These are phyloP conservation scores for Dendrobium officinale DNA, from an alignment of 106 monocot genomes.

Conservation along the genomic window DNA sequence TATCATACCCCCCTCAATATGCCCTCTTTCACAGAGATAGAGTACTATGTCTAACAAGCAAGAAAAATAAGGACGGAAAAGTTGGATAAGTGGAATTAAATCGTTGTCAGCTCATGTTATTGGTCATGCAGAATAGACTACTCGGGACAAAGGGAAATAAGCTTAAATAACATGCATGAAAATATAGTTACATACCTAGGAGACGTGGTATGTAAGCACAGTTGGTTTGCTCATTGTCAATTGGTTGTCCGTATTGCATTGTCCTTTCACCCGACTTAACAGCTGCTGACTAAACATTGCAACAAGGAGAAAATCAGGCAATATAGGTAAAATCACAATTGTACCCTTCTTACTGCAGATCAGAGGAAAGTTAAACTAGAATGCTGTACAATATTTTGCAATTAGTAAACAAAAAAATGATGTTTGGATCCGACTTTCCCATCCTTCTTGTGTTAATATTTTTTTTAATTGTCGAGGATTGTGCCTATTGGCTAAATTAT, in stretches of 20 bases:
- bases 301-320: neutral
- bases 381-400: neutral
- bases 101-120: slow-evolving; percentile 2
- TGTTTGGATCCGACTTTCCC: neutral
- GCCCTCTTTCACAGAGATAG: slow-evolving; percentile 88
- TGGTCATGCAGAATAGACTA: neutral
- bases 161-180: neutral
- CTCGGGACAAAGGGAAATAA: neutral
- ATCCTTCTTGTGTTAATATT: neutral
- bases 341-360: neutral
- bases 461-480: too few species aligned
- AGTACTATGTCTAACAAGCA: slow-evolving; percentile 68
- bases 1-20: slow-evolving; percentile 99
- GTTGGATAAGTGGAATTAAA: slow-evolving; percentile 6
- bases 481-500: too few species aligned
- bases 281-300: slow-evolving; percentile 63
- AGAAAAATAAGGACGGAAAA: slow-evolving; percentile 1
- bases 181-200: slow-evolving; percentile 48
- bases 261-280: slow-evolving; percentile 69
- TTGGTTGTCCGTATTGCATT: slow-evolving; percentile 68
- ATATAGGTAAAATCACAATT: neutral
- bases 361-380: neutral
- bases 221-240: slow-evolving; percentile 44
- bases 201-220: slow-evolving; percentile 69
- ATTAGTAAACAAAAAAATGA: neutral